These are phyloP conservation scores for Groenewaldozyma tartarivorans DNA, from an alignment of 805 yeast species.

Conservation along the genomic window DNA sequence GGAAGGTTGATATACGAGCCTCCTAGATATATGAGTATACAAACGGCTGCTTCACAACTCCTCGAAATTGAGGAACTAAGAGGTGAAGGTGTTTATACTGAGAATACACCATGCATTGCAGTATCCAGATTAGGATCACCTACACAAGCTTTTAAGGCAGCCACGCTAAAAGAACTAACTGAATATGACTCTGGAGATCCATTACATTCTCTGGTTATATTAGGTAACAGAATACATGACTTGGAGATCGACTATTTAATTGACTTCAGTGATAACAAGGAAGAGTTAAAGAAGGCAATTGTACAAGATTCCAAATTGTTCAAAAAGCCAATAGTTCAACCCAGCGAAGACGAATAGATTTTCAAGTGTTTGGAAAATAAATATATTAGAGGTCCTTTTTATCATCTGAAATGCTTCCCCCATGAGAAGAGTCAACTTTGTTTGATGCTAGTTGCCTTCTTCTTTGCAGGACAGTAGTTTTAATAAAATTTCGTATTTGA, in stretches of 20 bases:
- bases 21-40: constrained; percentile 90
- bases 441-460: too few relatives aligned
- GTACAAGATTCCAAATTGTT: constrained; percentile 27
- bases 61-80: constrained; percentile 78
- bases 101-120: constrained; percentile 87
- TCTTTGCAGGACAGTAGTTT: too few relatives aligned
- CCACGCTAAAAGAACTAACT: constrained; percentile 65
- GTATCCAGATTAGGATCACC: constrained; percentile 88
- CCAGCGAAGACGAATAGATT: constrained; percentile 11
- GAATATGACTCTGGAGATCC: constrained; percentile 91
- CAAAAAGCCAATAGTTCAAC: constrained; percentile 11
- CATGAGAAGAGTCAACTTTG: too few relatives aligned
- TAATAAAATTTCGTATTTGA: background rate
- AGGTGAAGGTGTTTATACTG: constrained; percentile 69
- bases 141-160: constrained; percentile 73
- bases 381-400: too few relatives aligned
- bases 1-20: constrained; percentile 92
- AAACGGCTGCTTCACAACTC: constrained; percentile 80
- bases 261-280: constrained; percentile 54
- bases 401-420: too few relatives aligned
- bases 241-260: constrained; percentile 78
- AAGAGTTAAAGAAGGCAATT: constrained; percentile 39
- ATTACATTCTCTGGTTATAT: constrained; percentile 77
- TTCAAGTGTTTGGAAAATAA: constrained; percentile 6
- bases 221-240: constrained; percentile 90